Evolutionary conservation across 2,329 filamentous ascomycete genomes (phyloP), one percentile per base, ranked within the genome.

Genomic region (Fusarium papillatum): DNA sequence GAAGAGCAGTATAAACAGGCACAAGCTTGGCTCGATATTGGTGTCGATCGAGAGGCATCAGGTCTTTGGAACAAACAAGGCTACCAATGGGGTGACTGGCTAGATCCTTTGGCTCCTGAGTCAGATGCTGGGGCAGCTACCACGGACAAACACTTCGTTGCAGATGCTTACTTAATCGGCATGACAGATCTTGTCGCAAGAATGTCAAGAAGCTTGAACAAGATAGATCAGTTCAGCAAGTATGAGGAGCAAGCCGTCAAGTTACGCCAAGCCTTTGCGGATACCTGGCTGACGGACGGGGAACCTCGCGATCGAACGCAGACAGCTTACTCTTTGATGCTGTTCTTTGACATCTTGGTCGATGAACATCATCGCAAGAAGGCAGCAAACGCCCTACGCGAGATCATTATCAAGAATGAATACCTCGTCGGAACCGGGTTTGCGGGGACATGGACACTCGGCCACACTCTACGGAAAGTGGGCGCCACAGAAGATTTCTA

Each of bases 351-450:
- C 6, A 78, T 87, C 2, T 82, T 83, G 22, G 74, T 77, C 0
- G 14, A 69, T 4, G 64, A 74, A 0, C 57, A 72, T 0, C 77
- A 74, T 0, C 74, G 81, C 7, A 69, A 73, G 0, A 36, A 39
- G 0, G 76, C 76, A 0, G 83, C 82, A 0, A 79, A 80, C 2
- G 64, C 72, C 1, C 78, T 81, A 0, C 78, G 86, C 2, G 76
- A 81, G 1, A 66, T 82, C n/a, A 79, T 87, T n/a, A 75, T 85
- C 61, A 76, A 70, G 8, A 78, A 76, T 6, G 82, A 84, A 7
- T 71, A 82, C 22, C 84, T 84, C 43, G 83, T 87, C 5, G 83
- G 83, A 1, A 87, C 86, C 0, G 86, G 86, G 4, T 87, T 88
- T 4, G 74, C 65, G 1, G 71, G 70, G 6, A 73, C 70, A 17